Evolutionary conservation across 169 alveolate genomes (phyloP).

Genomic region (Plasmodium berghei): DNA sequence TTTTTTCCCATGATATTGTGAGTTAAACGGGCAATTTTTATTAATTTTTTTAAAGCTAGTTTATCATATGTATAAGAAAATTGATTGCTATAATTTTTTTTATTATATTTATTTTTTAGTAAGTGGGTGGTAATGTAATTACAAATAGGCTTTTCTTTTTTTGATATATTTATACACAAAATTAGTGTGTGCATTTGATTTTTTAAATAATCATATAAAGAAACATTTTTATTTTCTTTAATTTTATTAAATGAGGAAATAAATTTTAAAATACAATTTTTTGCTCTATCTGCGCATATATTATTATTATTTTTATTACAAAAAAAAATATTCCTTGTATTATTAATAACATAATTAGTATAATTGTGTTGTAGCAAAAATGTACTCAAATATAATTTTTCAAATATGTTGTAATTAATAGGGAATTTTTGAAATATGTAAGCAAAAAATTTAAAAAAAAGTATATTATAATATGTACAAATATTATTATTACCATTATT

Average conservation of each 20-base stretch:
- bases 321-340: not conserved
- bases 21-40: conserved; percentile 29
- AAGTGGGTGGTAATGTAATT: not conserved
- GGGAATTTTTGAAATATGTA: conserved; percentile 5
- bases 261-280: conserved; percentile 30
- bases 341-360: not conserved
- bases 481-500: conserved; percentile 4
- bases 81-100: not conserved
- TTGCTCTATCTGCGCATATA: conserved; percentile 38
- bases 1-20: conserved; percentile 16
- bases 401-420: conserved; percentile 8
- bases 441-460: conserved; percentile 12
- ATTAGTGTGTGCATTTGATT: conserved; percentile 36
- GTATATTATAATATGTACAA: not conserved
- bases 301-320: not conserved
- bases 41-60: conserved; percentile 6
- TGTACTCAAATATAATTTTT: conserved; percentile 18
- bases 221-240: conserved; percentile 10
- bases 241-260: not conserved
- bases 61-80: not conserved
- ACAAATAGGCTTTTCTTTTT: not conserved
- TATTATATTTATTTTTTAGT: too few species aligned
- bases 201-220: conserved; percentile 31
- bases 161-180: conserved; percentile 23
- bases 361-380: conserved; percentile 33